These are phyloP conservation scores for Globisporangium cederbergense DNA, from an alignment of 352 stramenopile genomes.

Conservation along the genomic window DNA sequence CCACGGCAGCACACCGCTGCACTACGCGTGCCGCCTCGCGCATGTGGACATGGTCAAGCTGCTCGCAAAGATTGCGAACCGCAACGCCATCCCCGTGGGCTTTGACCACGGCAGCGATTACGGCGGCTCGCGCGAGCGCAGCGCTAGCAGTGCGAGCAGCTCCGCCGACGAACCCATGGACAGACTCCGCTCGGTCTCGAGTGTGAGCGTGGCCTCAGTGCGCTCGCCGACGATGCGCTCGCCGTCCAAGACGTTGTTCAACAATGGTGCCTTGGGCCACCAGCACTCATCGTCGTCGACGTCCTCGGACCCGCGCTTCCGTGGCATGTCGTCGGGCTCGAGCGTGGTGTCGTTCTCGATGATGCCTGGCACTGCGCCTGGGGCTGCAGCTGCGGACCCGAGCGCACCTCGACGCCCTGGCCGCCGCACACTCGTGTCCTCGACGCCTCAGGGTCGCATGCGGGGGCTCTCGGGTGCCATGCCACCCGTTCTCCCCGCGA, in stretches of 20 bases:
- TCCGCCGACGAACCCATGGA: constrained; percentile 37
- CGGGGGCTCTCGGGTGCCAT: constrained; percentile 48
- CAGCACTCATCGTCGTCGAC: constrained; percentile 11
- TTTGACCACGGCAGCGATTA: constrained; percentile 35
- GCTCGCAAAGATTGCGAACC: constrained; percentile 81
- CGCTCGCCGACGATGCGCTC: constrained; percentile 56
- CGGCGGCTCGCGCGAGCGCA: constrained; percentile 43
- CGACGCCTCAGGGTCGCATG: constrained; percentile 32
- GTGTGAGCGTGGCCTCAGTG: constrained; percentile 35
- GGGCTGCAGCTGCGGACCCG: constrained; percentile 37
- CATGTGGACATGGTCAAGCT: constrained; percentile 86
- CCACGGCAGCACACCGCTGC: constrained; percentile 76
- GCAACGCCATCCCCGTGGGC: constrained; percentile 55
- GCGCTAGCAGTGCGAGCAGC: constrained; percentile 65
- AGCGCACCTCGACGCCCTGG: constrained; percentile 34
- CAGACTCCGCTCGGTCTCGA: constrained; percentile 66
- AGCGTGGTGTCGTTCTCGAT: constrained; percentile 46
- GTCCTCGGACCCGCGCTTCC: constrained; percentile 22
- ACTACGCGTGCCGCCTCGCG: constrained; percentile 73
- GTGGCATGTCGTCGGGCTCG: constrained; percentile 37
- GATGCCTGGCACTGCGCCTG: constrained; percentile 46
- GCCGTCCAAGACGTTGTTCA: constrained; percentile 24
- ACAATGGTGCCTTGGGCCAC: constrained; percentile 4
- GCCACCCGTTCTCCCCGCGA: constrained; percentile 57
- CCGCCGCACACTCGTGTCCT: constrained; percentile 67